Conservation (phyloP, 139 green algal species). For the Auxenochlorella pyrenoidosa region DNA sequence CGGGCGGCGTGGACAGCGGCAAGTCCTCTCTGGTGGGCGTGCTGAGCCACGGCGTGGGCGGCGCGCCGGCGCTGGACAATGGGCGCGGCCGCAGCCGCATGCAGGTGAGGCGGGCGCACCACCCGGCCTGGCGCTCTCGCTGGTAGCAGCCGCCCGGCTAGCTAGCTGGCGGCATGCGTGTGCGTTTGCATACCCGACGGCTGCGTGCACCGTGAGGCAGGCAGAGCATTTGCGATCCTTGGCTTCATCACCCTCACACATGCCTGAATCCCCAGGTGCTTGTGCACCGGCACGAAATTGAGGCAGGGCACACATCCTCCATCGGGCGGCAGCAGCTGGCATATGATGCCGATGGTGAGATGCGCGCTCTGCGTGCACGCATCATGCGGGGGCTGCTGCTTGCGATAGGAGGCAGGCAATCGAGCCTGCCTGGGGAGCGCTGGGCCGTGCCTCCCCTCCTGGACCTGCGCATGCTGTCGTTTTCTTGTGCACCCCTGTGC, state of each 20-base stretch:
- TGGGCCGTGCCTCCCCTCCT: neutral
- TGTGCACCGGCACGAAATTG: constrained; percentile 83
- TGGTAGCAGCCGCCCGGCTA: too few relatives aligned
- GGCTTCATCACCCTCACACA: too few relatives aligned
- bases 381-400: too few relatives aligned
- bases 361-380: too few relatives aligned
- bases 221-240: too few relatives aligned
- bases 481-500: too few relatives aligned
- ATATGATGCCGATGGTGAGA: constrained; percentile 69
- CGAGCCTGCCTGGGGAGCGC: neutral
- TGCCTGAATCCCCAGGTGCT: constrained; percentile 10
- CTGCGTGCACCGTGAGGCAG: too few relatives aligned
- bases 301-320: constrained; percentile 80
- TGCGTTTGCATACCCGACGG: too few relatives aligned
- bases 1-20: constrained; percentile 75
- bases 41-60: constrained; percentile 76
- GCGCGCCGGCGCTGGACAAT: constrained; percentile 81
- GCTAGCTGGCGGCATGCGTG: too few relatives aligned
- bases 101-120: constrained; percentile 65
- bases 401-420: neutral
- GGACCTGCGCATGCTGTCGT: too few relatives aligned
- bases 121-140: too few relatives aligned
- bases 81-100: constrained; percentile 78
- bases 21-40: constrained; percentile 85
- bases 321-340: constrained; percentile 75